phyloP scores from a whole-genome alignment of 345 rosid species.

The Pugionium dolabratum region DNA sequence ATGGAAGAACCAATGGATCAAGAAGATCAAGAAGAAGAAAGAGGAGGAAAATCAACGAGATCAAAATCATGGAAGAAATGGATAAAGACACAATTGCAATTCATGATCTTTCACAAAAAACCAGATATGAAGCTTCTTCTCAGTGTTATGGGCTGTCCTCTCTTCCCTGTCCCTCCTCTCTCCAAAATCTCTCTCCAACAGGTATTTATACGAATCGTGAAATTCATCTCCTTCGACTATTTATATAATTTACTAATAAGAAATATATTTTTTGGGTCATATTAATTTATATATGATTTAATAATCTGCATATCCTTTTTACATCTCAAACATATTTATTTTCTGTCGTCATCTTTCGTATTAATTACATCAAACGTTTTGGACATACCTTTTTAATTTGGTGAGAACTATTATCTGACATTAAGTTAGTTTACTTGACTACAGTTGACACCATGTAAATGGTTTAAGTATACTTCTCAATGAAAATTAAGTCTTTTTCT shows the following conservation, averaged over 20 bases:
- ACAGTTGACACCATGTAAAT: slow-evolving; percentile 25
- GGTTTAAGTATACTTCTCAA: slow-evolving; percentile 14
- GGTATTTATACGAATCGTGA: slow-evolving; percentile 35
- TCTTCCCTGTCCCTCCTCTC: slow-evolving; percentile 66
- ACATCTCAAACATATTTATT: not conserved
- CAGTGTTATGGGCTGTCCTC: slow-evolving; percentile 89
- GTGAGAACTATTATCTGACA: slow-evolving; percentile 30
- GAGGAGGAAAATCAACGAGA: slow-evolving; percentile 27
- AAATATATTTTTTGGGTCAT: not conserved
- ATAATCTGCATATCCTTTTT: not conserved
- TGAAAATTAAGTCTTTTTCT: not conserved
- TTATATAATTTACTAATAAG: no score
- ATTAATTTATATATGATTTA: slow-evolving; percentile 8
- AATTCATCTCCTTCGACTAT: no score
- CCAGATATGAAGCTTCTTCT: slow-evolving; percentile 64
- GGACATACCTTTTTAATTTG: slow-evolving; percentile 22
- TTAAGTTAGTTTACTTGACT: not conserved
- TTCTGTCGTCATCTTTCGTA: not conserved
- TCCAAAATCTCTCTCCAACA: slow-evolving; percentile 50
- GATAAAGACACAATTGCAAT: slow-evolving; percentile 63
- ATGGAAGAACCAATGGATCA: slow-evolving; percentile 74
- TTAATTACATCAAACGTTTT: slow-evolving; percentile 20
- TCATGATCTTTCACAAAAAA: slow-evolving; percentile 49
- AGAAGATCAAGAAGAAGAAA: slow-evolving; percentile 38
- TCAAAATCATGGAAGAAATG: slow-evolving; percentile 66